Evolutionary conservation across 306 rosid genomes (phyloP).

Genomic region (Vigna unguiculata): DNA sequence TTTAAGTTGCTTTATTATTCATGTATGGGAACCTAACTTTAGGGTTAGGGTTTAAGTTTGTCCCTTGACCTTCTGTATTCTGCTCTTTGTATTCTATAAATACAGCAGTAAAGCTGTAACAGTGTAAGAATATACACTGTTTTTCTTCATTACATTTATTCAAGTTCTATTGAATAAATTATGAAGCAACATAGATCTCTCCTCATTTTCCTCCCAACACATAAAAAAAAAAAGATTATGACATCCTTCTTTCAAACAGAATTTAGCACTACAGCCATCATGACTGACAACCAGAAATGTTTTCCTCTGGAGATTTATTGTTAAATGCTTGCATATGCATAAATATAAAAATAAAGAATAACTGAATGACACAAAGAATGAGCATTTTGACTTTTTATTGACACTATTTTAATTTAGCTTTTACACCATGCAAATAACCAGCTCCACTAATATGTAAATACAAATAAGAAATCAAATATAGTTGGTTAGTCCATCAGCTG

Average conservation of each 20-base stretch:
- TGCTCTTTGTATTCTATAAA: too few relatives aligned
- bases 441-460: not conserved
- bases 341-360: not conserved
- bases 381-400: constrained; percentile 8
- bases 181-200: constrained; percentile 6
- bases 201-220: constrained; percentile 2
- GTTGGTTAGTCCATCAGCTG: too few relatives aligned
- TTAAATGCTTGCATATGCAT: not conserved
- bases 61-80: too few relatives aligned
- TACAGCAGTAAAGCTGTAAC: too few relatives aligned
- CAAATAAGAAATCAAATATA: too few relatives aligned
- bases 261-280: constrained; percentile 7
- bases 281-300: constrained; percentile 17
- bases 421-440: not conserved
- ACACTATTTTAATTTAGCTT: constrained; percentile 17
- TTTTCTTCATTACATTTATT: too few relatives aligned
- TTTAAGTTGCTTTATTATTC: too few relatives aligned
- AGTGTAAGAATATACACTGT: too few relatives aligned
- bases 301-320: constrained; percentile 7
- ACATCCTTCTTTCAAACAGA: not conserved
- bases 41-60: too few relatives aligned
- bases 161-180: constrained; percentile 10
- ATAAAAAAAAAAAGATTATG: not conserved
- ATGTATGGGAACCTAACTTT: too few relatives aligned
- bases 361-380: constrained; percentile 19